Evolutionary conservation across 805 yeast genomes (phyloP).

Genomic region (Pichia thaimueangensis): DNA sequence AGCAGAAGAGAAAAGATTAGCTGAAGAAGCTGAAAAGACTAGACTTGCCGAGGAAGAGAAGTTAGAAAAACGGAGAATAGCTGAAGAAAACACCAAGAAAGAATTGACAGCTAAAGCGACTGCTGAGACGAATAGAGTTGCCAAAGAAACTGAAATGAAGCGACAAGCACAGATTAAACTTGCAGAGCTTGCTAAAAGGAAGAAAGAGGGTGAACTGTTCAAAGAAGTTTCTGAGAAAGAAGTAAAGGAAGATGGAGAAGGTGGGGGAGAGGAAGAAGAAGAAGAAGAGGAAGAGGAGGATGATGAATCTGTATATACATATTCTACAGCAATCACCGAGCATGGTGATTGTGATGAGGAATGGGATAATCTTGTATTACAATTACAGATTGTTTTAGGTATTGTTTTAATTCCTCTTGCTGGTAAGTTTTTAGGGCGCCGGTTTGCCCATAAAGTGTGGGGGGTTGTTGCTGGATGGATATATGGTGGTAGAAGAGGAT

Average conservation of each 20-base stretch:
- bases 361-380: slow-evolving; percentile 65
- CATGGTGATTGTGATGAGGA: slow-evolving; percentile 47
- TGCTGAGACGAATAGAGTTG: not conserved
- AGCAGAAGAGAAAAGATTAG: not conserved
- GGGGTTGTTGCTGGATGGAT: slow-evolving; percentile 22
- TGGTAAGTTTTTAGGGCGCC: slow-evolving; percentile 63
- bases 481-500: not conserved
- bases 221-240: not conserved
- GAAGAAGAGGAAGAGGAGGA: slow-evolving; percentile 12
- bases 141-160: slow-evolving; percentile 1
- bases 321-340: slow-evolving; percentile 25
- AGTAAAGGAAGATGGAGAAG: slow-evolving; percentile 10
- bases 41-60: no score
- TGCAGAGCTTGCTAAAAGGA: slow-evolving; percentile 1
- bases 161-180: not conserved
- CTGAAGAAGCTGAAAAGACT: not conserved
- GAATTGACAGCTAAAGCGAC: no score
- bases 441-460: slow-evolving; percentile 40
- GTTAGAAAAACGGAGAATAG: no score
- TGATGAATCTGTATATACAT: slow-evolving; percentile 26
- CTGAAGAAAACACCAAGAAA: no score
- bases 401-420: slow-evolving; percentile 58
- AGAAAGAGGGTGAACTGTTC: not conserved
- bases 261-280: slow-evolving; percentile 7
- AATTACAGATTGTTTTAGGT: slow-evolving; percentile 50